Percentiles rank a stretch among this genome's conserved stretches.
Evolutionary conservation across 2,329 filamentous ascomycete species (phyloP).

Genomic region (Paecilomyces fulvus): DNA sequence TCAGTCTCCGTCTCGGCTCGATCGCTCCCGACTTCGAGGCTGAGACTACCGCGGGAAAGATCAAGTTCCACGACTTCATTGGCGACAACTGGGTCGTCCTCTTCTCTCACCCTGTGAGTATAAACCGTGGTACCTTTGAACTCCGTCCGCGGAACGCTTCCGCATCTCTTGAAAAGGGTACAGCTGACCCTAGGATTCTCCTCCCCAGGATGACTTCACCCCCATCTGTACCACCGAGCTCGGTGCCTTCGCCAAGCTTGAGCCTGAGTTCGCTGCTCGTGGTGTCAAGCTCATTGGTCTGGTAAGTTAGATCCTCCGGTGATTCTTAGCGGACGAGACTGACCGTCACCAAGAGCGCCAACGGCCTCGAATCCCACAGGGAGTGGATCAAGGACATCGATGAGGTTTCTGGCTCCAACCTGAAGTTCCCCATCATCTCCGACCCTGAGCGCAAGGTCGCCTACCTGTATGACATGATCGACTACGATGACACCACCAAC

Average conservation of each 20-base stretch:
- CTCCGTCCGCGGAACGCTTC: background rate
- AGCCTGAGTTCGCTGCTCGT: conserved; percentile 78
- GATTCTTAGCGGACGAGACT: background rate
- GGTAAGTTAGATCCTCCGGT: conserved; percentile 22
- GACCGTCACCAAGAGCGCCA: conserved; percentile 49
- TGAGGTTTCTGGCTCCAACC: conserved; percentile 62
- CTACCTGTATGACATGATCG: conserved; percentile 72
- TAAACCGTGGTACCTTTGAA: background rate
- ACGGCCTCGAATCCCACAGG: conserved; percentile 74
- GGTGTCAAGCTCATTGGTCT: conserved; percentile 87
- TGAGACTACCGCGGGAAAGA: conserved; percentile 56
- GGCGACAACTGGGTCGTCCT: conserved; percentile 62
- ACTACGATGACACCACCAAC: conserved; percentile 73
- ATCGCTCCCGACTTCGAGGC: conserved; percentile 62
- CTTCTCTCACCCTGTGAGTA: conserved; percentile 56
- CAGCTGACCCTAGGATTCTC: background rate
- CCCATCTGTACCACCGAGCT: conserved; percentile 95
- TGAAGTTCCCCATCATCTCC: conserved; percentile 72
- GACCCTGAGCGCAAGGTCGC: conserved; percentile 73
- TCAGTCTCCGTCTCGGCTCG: conserved; percentile 55
- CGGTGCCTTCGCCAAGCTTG: conserved; percentile 82
- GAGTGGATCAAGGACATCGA: conserved; percentile 87
- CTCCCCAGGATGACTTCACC: conserved; percentile 60
- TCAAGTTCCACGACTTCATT: conserved; percentile 66
- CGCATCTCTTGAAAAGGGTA: background rate